Percentiles rank a stretch among this genome's conserved stretches.
phyloP scores from a whole-genome alignment of 768 basidiomycete species.

The Hebeloma cylindrosporum region DNA sequence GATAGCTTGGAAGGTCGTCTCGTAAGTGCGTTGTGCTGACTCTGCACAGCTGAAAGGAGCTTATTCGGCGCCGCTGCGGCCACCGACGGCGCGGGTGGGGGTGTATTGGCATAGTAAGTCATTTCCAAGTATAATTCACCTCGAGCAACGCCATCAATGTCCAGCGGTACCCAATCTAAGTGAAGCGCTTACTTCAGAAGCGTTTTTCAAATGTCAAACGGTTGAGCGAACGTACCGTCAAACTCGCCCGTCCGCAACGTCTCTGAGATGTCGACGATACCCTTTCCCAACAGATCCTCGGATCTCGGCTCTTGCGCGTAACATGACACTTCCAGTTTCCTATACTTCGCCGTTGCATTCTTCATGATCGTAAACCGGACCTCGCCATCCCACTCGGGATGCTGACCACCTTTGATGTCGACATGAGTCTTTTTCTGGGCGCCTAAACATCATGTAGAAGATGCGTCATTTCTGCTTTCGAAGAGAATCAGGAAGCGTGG shows the following conservation, averaged over 20 bases:
- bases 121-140: constrained; percentile 92
- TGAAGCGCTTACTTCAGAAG: background rate
- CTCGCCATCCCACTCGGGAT: constrained; percentile 92
- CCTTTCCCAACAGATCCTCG: constrained; percentile 78
- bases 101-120: constrained; percentile 82
- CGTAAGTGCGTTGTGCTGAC: constrained; percentile 28
- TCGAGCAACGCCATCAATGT: constrained; percentile 52
- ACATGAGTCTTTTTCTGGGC: constrained; percentile 66
- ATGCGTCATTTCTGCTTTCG: too few species aligned
- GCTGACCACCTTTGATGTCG: constrained; percentile 87
- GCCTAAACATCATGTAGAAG: constrained; percentile 37
- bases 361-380: constrained; percentile 73
- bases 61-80: constrained; percentile 20
- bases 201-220: background rate
- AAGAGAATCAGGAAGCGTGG: too few species aligned
- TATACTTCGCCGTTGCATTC: constrained; percentile 49
- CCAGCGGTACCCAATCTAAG: constrained; percentile 37
- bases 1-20: constrained; percentile 55
- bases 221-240: constrained; percentile 63
- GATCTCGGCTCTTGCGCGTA: constrained; percentile 75
- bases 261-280: constrained; percentile 70
- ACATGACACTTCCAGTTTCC: constrained; percentile 72
- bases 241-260: constrained; percentile 87
- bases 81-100: constrained; percentile 45
- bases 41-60: constrained; percentile 20